These are phyloP conservation scores for Lactarius pseudohatsudake DNA, from an alignment of 768 basidiomycete genomes.

Conservation along the genomic window DNA sequence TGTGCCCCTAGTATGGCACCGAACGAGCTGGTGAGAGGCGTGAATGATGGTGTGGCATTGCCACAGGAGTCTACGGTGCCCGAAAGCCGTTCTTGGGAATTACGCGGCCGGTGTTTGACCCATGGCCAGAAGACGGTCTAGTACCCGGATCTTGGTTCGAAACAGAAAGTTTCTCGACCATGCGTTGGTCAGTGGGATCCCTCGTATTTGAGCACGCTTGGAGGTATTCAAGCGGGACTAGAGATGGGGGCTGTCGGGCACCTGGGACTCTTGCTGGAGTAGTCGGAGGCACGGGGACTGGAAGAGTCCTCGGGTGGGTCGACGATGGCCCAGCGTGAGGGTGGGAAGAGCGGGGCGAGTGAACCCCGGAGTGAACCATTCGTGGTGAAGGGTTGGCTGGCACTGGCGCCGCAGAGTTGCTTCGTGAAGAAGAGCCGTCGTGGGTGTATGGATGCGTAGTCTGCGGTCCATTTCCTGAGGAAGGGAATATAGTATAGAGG, in stretches of 20 bases:
- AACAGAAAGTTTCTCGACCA: conserved; percentile 25
- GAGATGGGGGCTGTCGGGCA: conserved; percentile 8
- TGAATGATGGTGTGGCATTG: background rate
- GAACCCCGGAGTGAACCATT: background rate
- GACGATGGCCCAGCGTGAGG: conserved; percentile 4
- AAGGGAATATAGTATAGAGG: conserved; percentile 29
- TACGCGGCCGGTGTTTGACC: conserved; percentile 4
- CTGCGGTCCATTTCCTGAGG: conserved; percentile 24
- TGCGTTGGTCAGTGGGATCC: conserved; percentile 20
- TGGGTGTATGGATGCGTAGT: conserved; percentile 24
- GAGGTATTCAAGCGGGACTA: conserved; percentile 29
- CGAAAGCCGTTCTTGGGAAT: conserved; percentile 12
- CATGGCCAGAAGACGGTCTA: conserved; percentile 4
- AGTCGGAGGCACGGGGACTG: background rate
- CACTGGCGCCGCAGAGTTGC: conserved; percentile 2
- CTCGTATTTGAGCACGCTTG: conserved; percentile 19
- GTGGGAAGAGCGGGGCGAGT: background rate
- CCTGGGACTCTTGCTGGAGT: conserved; percentile 1
- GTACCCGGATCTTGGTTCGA: conserved; percentile 13
- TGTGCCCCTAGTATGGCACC: conserved; percentile 6
- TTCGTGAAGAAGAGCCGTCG: conserved; percentile 14
- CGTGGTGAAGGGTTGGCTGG: conserved; percentile 3
- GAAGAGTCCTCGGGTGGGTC: background rate
- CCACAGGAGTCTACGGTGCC: background rate
- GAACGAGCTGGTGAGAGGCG: background rate